Percentiles rank a stretch among this genome's conserved stretches.
Evolutionary conservation across 208 protist genomes (phyloP).

Genomic region (Leishmania lainsoni): DNA sequence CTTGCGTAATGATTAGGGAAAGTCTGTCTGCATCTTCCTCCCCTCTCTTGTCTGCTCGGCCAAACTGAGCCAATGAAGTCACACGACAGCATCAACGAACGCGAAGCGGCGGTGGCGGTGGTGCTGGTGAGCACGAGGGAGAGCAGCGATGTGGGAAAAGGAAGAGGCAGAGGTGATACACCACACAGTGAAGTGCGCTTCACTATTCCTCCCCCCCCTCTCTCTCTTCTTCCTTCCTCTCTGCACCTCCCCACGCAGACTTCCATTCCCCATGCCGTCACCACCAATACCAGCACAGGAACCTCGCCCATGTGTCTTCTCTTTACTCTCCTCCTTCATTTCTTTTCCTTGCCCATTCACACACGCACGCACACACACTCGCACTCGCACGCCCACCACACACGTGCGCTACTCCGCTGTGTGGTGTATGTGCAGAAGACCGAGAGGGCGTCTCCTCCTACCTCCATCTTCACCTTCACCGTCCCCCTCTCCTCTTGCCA

Average conservation of each 20-base stretch:
- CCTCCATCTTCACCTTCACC: neutral
- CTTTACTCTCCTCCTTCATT: too few species aligned
- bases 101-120: neutral
- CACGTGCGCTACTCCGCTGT: neutral
- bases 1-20: too few species aligned
- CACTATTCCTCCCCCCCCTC: neutral
- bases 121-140: neutral
- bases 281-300: neutral
- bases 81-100: neutral
- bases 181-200: neutral
- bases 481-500: neutral
- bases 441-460: neutral
- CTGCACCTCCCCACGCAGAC: too few species aligned
- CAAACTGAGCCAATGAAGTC: too few species aligned
- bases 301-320: neutral
- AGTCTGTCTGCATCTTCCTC: too few species aligned
- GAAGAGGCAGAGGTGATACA: neutral
- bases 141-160: neutral
- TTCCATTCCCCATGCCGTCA: neutral
- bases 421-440: neutral
- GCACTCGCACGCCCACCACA: neutral
- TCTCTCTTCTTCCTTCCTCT: neutral
- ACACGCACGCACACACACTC: neutral
- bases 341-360: too few species aligned
- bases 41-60: too few species aligned